Base-by-base conservation (phyloP, 1,284 basidiomycete species). In the Austropuccinia psidii region DNA sequence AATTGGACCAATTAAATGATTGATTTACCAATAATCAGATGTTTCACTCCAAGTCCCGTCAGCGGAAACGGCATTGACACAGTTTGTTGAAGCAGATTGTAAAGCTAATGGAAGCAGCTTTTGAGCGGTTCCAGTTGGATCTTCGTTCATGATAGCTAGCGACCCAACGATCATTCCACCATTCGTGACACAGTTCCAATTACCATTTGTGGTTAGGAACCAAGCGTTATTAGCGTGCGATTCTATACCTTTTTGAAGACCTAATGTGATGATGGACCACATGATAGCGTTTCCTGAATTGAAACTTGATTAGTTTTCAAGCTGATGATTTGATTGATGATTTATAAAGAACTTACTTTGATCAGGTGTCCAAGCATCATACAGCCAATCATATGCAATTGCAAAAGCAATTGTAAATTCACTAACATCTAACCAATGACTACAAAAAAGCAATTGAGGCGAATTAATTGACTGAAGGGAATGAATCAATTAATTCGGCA, bases 141-240 rank as follows among this genome's bases (percentile, higher is more conserved):
- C 94, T 73, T 94, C 90, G 74, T 86, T 87, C 21, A 91, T 83
- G 78, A 99, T 92, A 54, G 95, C 93, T 55, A 99, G 87, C 0
- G 96, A 86, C 67, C 86, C 96, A 79, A 97, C 82, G 29, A 90
- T 90, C 77, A 98, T 83, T 75, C 95, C 95, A 73, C 87, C 87
- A 81, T 98, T 98, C 84, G 89, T 93, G 76, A 98, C 91, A 80
- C 95, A 98, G 82, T 98, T 98, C 94, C 94, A 98, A 84, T 98
- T 98, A 52, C 95, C 85, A 78, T 84, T 82, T 75, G 83, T 81
- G 31, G 79, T 77, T 17, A 75, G 75, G 81, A 81, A 83, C 82
- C 82, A 83, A 5, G 76, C 77, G 55, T 78, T 77, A 45, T 43
- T 47, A 2, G 74, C 49, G 0, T 62, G 68, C 3, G 68, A 66